phyloP scores from a whole-genome alignment of 495 filamentous ascomycete genomes.

The Podospora fimiseda region DNA sequence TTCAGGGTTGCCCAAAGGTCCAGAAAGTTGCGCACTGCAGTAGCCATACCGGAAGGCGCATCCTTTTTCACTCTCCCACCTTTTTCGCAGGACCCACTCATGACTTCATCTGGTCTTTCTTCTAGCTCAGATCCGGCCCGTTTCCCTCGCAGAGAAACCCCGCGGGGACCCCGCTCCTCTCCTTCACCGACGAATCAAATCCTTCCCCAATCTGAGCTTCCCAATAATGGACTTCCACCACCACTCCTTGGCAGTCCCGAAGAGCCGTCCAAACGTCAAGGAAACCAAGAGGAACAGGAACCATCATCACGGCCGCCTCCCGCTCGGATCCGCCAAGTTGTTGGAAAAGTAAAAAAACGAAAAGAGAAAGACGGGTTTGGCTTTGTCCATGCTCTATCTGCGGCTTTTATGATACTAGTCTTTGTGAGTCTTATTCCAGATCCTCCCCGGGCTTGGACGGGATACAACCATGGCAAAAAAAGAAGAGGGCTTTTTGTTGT shows the following conservation, averaged over 20 bases:
- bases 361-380: neutral
- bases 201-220: constrained; percentile 2
- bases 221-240: neutral
- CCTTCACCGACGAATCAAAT: constrained; percentile 11
- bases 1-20: neutral
- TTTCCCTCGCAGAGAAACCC: constrained; percentile 17
- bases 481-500: neutral
- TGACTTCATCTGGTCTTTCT: constrained; percentile 18
- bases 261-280: constrained; percentile 26
- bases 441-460: neutral
- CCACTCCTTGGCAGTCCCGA: constrained; percentile 3
- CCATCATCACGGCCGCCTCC: constrained; percentile 14
- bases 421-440: constrained; percentile 34
- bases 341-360: neutral
- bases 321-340: constrained; percentile 3
- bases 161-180: constrained; percentile 11
- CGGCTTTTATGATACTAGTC: constrained; percentile 37
- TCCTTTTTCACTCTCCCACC: neutral
- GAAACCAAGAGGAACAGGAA: constrained; percentile 11
- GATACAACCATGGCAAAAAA: neutral
- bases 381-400: constrained; percentile 34
- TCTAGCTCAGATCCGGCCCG: constrained; percentile 25
- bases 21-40: neutral
- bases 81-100: constrained; percentile 2
- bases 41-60: too few species aligned